Base-by-base conservation (phyloP, 2,329 filamentous ascomycete genomes). In the Neodidymelliopsis sp. region DNA sequence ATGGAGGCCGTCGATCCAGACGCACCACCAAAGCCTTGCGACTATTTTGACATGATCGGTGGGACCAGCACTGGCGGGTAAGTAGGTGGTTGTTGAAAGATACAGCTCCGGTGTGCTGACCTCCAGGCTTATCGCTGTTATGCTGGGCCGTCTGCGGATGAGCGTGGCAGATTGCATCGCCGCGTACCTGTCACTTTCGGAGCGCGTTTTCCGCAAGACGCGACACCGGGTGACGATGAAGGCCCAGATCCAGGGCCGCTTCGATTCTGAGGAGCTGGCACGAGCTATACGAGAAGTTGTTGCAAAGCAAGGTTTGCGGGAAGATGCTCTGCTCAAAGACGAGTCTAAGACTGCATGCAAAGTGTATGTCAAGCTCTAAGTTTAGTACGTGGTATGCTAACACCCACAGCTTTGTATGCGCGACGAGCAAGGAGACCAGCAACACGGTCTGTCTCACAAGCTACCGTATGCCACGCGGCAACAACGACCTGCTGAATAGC, bases 381-480 rank as follows among this genome's bases (percentile, higher is more conserved):
- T 13, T 16, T 20, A 30, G 5, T 11, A 34, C 18, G 15, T 6
- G 29, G 5, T 12, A 11, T 15, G 28, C 45, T 51, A 29, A 54
- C 34, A 7, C 5, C 22, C 7, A 20, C 31, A 55, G 48, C 22
- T 56, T 56, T 12, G 46, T 56, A 25, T 46, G 44, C 36, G 66
- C 71, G 18, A 72, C 65, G 27, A 69, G 67, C 33, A 64, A 65
- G 34, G 52, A 67, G 36, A 73, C 63, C 2, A 58, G 57, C 10
- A 60, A 66, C 29, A 69, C 63, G 3, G 67, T 70, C 20, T 62
- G 59, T 39, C 57, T 74, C 15, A 66, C 61, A 8, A 72, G 63
- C 56, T 75, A 74, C 56, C 44, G 54, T 15, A 59, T 61, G 7
- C 56, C 53, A 19, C 56, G 49, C 38, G 56, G 60, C 13, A 54